phyloP scores from a whole-genome alignment of 768 basidiomycete genomes.

The Serendipita sp. region DNA sequence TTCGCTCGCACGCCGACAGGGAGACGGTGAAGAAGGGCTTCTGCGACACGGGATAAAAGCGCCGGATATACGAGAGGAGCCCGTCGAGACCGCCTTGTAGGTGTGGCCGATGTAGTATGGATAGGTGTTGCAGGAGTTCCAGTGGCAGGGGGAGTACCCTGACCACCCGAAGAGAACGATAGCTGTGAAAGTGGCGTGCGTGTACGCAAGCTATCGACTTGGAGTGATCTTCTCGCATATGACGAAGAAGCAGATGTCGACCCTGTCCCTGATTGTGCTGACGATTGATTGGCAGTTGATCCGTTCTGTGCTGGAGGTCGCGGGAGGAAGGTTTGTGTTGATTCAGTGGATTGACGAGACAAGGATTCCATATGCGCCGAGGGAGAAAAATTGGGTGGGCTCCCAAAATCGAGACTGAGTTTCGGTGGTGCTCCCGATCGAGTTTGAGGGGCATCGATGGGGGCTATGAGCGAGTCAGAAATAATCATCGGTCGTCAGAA shows the following conservation, averaged over 20 bases:
- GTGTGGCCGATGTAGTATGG: slow-evolving; percentile 22
- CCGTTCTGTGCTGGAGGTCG: neutral
- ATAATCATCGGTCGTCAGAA: neutral
- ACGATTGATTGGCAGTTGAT: neutral
- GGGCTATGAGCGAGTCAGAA: neutral
- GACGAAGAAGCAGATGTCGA: slow-evolving; percentile 14
- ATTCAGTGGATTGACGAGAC: neutral
- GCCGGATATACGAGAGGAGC: slow-evolving; percentile 88
- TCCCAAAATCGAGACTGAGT: neutral
- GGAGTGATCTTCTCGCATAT: slow-evolving; percentile 18
- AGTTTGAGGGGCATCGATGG: neutral
- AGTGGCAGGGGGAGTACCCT: neutral
- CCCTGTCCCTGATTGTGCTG: slow-evolving; percentile 4
- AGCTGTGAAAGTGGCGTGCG: slow-evolving; percentile 16
- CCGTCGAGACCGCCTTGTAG: slow-evolving; percentile 26
- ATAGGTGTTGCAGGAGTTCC: slow-evolving; percentile 24
- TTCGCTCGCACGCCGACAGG: slow-evolving; percentile 65
- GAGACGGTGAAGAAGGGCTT: slow-evolving; percentile 80
- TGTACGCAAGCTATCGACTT: slow-evolving; percentile 14
- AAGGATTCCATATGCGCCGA: too few relatives aligned
- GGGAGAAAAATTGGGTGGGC: neutral
- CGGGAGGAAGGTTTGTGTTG: neutral
- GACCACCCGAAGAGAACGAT: slow-evolving; percentile 9
- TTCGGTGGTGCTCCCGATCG: neutral
- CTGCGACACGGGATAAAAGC: slow-evolving; percentile 82